Percentiles rank a stretch among this genome's conserved stretches.
These are phyloP conservation scores for Skeletonema grethae DNA, from an alignment of 108 stramenopile species.

Conservation along the genomic window DNA sequence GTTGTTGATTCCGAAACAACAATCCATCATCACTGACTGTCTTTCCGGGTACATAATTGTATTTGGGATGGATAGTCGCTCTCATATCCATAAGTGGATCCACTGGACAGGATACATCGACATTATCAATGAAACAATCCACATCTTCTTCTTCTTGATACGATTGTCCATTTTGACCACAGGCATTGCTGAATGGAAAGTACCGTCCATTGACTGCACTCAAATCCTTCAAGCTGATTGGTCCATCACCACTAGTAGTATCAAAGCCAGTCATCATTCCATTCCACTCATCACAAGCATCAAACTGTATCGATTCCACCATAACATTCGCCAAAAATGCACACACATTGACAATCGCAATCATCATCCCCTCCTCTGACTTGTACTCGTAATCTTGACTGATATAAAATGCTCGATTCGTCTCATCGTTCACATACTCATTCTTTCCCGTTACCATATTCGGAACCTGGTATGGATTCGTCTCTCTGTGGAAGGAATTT, in stretches of 20 bases:
- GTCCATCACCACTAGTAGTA: not conserved
- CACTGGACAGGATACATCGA: conserved; percentile 31
- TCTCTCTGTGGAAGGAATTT: conserved; percentile 15
- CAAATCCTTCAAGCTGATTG: conserved; percentile 9
- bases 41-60: conserved; percentile 16
- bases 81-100: conserved; percentile 29
- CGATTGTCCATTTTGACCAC: conserved; percentile 38
- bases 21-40: not conserved
- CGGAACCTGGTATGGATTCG: conserved; percentile 7
- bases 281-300: conserved; percentile 47
- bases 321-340: conserved; percentile 42
- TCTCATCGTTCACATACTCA: not conserved
- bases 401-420: conserved; percentile 25
- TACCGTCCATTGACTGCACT: conserved; percentile 34
- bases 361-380: conserved; percentile 2
- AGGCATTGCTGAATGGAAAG: conserved; percentile 37
- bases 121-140: not conserved
- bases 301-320: conserved; percentile 40
- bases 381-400: conserved; percentile 8
- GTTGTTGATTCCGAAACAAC: conserved; percentile 2
- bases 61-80: conserved; percentile 25
- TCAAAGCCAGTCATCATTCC: conserved; percentile 23
- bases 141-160: conserved; percentile 21
- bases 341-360: conserved; percentile 37
- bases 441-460: not conserved